phyloP scores from a whole-genome alignment of 2,329 filamentous ascomycete genomes.

The Beauveria sp. region DNA sequence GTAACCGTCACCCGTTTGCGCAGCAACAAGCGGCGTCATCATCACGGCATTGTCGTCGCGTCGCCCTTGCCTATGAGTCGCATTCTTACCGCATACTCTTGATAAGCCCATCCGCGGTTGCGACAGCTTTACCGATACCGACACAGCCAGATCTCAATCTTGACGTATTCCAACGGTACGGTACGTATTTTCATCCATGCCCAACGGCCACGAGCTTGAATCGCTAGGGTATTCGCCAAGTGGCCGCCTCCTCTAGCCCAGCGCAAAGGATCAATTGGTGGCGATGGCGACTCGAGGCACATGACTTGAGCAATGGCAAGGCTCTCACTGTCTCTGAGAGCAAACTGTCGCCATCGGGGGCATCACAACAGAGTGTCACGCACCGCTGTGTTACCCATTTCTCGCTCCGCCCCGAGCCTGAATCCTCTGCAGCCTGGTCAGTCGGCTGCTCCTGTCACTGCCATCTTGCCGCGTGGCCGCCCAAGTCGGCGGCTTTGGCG shows the following conservation, averaged over 20 bases:
- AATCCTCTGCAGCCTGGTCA: background rate
- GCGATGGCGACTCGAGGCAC: background rate
- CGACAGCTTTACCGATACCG: background rate
- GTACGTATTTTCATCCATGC: background rate
- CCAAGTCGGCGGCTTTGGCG: background rate
- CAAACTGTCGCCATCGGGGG: background rate
- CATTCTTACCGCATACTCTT: background rate
- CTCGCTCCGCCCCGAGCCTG: background rate
- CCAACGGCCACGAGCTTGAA: background rate
- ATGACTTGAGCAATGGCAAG: background rate
- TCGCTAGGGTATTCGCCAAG: background rate
- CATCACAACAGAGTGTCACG: background rate
- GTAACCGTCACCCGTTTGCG: conserved; percentile 6
- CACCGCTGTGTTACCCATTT: background rate
- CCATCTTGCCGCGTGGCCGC: background rate
- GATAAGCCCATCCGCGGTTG: background rate
- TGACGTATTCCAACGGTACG: background rate
- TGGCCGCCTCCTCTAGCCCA: background rate
- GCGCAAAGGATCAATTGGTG: background rate
- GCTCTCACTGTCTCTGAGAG: background rate
- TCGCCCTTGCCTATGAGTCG: background rate
- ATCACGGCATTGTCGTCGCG: background rate
- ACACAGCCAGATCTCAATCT: background rate
- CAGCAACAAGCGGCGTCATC: background rate
- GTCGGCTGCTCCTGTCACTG: background rate